phyloP scores from a whole-genome alignment of 164 flowering plant genomes.

The Vitis amurensis region DNA sequence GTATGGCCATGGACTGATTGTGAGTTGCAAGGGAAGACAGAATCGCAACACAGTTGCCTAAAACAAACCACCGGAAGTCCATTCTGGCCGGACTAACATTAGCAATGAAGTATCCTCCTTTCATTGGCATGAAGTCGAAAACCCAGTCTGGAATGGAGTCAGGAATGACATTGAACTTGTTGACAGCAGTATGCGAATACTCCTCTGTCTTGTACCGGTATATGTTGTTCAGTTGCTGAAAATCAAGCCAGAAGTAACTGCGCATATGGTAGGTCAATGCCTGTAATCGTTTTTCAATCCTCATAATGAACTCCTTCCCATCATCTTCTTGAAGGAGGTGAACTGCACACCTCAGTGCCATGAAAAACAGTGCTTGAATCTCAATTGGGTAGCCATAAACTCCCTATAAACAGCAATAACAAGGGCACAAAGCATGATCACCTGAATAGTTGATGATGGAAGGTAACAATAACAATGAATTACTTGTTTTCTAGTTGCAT shows the following conservation, averaged over 20 bases:
- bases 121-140: slow-evolving; percentile 24
- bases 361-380: slow-evolving; percentile 15
- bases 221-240: slow-evolving; percentile 23
- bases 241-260: slow-evolving; percentile 24
- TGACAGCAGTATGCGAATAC: slow-evolving; percentile 27
- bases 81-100: slow-evolving; percentile 28
- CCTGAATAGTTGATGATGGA: too few relatives aligned
- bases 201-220: slow-evolving; percentile 24
- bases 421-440: too few relatives aligned
- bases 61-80: slow-evolving; percentile 27
- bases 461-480: too few relatives aligned
- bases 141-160: slow-evolving; percentile 30
- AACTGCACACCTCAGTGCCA: slow-evolving; percentile 14
- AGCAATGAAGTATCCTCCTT: slow-evolving; percentile 29
- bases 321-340: slow-evolving; percentile 8
- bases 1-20: too few relatives aligned
- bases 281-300: slow-evolving; percentile 17
- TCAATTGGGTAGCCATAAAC: slow-evolving; percentile 14
- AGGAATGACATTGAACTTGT: slow-evolving; percentile 29
- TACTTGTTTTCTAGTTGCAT: too few relatives aligned
- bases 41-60: slow-evolving; percentile 24
- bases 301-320: slow-evolving; percentile 19
- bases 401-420: slow-evolving; percentile 1
- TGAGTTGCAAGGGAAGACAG: too few relatives aligned
- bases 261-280: slow-evolving; percentile 23